These are phyloP conservation scores for Rhynchosporium graminicola DNA, from an alignment of 2,329 filamentous ascomycete species.

Conservation along the genomic window DNA sequence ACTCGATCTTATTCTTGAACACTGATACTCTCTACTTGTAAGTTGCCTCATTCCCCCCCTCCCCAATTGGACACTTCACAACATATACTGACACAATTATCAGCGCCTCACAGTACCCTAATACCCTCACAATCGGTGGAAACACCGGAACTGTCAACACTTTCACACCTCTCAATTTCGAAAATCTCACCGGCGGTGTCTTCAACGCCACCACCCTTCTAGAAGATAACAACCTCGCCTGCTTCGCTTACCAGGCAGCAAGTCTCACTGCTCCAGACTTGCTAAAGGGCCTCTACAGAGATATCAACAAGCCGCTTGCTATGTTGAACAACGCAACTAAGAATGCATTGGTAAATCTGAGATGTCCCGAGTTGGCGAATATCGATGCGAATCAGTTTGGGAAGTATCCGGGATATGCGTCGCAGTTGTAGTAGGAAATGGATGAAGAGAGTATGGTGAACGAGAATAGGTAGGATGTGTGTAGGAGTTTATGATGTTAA, in stretches of 20 bases:
- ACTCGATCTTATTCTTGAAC: background rate
- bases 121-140: slow-evolving; percentile 46
- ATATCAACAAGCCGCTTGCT: background rate
- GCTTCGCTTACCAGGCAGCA: background rate
- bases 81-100: background rate
- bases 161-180: slow-evolving; percentile 49
- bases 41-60: background rate
- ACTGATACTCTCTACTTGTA: background rate
- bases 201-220: background rate
- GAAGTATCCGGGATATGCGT: background rate
- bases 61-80: background rate
- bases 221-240: background rate
- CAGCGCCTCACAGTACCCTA: slow-evolving; percentile 4
- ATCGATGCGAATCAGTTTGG: background rate
- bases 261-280: background rate
- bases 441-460: background rate
- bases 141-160: slow-evolving; percentile 53
- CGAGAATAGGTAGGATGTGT: too few relatives aligned
- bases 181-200: slow-evolving; percentile 44
- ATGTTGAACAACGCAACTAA: background rate
- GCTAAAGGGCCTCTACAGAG: background rate
- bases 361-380: background rate
- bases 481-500: too few relatives aligned
- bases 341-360: background rate
- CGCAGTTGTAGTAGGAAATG: background rate